phyloP scores from a whole-genome alignment of 192 early-diverging fungal genomes.

The Coemansia sp. region DNA sequence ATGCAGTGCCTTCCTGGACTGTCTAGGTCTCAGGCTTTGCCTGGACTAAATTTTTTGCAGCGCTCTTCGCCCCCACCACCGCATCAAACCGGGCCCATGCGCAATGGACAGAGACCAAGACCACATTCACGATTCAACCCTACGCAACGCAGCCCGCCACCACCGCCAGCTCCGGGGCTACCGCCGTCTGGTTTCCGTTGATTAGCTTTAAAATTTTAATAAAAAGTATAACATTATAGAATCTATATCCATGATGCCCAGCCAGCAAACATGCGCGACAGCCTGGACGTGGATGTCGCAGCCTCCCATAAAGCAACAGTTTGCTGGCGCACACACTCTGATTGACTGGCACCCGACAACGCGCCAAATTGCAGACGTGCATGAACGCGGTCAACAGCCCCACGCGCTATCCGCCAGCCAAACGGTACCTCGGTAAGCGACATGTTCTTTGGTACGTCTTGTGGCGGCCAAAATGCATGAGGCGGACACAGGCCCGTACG shows the following conservation, averaged over 20 bases:
- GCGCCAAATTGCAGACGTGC: constrained; percentile 26
- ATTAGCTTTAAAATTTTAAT: background rate
- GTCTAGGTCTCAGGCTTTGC: background rate
- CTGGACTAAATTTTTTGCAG: background rate
- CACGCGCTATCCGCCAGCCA: constrained; percentile 42
- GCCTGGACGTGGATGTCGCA: constrained; percentile 15
- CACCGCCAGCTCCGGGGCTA: constrained; percentile 5
- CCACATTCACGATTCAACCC: constrained; percentile 42
- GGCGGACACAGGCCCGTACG: constrained; percentile 30
- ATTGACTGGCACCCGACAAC: background rate
- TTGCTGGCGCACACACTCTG: constrained; percentile 17
- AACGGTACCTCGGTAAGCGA: constrained; percentile 19
- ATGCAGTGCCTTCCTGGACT: constrained; percentile 22
- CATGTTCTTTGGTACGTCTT: background rate
- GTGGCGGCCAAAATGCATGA: constrained; percentile 26
- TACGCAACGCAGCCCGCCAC: constrained; percentile 25
- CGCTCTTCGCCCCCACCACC: constrained; percentile 13
- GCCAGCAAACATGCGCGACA: constrained; percentile 38
- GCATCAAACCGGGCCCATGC: constrained; percentile 17
- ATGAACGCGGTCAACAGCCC: constrained; percentile 24
- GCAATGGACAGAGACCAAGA: constrained; percentile 12
- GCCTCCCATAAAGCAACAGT: constrained; percentile 24
- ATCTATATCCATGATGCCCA: constrained; percentile 44
- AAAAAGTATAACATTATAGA: background rate
- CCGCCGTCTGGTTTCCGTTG: background rate